Base-by-base conservation (phyloP, 768 basidiomycete genomes). In the Amanita brunnescens region DNA sequence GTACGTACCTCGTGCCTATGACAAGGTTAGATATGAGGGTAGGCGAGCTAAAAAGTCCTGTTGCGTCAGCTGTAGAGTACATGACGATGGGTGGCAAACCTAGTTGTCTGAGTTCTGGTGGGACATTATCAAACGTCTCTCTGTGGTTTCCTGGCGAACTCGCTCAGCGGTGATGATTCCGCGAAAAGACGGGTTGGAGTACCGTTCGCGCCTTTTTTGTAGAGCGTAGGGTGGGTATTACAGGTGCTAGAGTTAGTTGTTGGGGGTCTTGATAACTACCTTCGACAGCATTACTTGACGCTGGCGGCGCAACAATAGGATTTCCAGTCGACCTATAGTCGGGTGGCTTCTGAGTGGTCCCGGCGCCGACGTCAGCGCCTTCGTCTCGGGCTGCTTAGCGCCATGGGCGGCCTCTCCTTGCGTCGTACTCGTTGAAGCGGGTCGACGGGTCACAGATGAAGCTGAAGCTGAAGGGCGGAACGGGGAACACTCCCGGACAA, bases 1-100 rank as follows among this genome's bases (percentile, higher is more conserved):
- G 16, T 13, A 62, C 67, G 26, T 52, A 82, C 85, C 85, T 84
- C 16, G 83, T 80, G 16, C 85, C 85, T 26, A 87, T 82, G n/a
- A 85, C 74, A 24, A 81, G 76, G 59, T 88, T 88, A 69, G 87
- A 85, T 33, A 88, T 81, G 38, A 88, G 75, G 55, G 78, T 81
- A 2, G 78, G 63, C 3, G 81, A 78, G 53, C 79, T 83, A 40
- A 75, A 61, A 5, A 76, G 58, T 6, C 78, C 77, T 77, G 50
- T 29, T 38, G 20, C 18, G 47, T 51, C 13, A 14, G 10, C 23
- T n/a, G 30, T 18, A 4, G 10, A 34, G 20, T 14, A 30, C 20
- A 20, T 13, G 29, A n/a, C n/a, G 13, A 24, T 12, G 12, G 33
- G 34, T 20, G 4, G 57, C 70, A 5, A 21, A 81, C 81, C 80